A percentile compares a stretch with the other conserved stretches of the same genome.
These are phyloP conservation scores for Saturnispora halmiae DNA, from an alignment of 805 yeast species.

Conservation along the genomic window DNA sequence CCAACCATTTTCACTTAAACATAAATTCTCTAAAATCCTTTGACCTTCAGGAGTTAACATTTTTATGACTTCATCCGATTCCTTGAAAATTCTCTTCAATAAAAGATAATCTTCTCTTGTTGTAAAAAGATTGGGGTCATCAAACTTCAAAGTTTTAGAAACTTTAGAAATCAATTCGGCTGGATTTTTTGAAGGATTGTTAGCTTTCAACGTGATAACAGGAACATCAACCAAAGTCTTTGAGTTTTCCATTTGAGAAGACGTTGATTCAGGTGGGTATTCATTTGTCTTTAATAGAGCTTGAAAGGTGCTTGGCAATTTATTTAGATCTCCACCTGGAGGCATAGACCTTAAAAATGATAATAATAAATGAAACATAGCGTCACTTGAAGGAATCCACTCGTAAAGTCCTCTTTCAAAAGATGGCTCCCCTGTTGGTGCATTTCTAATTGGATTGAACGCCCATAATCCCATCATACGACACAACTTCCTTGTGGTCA, in stretches of 20 bases:
- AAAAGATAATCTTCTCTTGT: conserved; percentile 73
- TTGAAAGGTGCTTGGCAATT: conserved; percentile 59
- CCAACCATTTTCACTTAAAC: conserved; percentile 31
- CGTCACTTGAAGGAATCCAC: conserved; percentile 80
- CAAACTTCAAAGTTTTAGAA: conserved; percentile 54
- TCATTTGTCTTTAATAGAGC: conserved; percentile 52
- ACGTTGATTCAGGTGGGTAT: conserved; percentile 60
- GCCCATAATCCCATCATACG: conserved; percentile 89
- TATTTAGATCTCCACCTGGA: conserved; percentile 44
- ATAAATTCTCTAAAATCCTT: conserved; percentile 39
- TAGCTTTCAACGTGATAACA: conserved; percentile 28
- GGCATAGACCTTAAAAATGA: conserved; percentile 74
- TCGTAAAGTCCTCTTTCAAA: conserved; percentile 64
- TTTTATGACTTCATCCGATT: conserved; percentile 44
- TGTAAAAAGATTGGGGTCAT: conserved; percentile 57
- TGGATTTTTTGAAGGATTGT: conserved; percentile 39
- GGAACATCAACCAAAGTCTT: conserved; percentile 29
- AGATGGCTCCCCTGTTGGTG: conserved; percentile 31
- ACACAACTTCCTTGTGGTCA: conserved; percentile 72
- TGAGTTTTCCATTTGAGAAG: conserved; percentile 18
- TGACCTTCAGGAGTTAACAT: conserved; percentile 69
- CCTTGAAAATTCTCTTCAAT: conserved; percentile 60
- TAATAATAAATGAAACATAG: conserved; percentile 69
- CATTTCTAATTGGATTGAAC: conserved; percentile 34
- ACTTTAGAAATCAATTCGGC: conserved; percentile 53